Evolutionary conservation across 1,284 basidiomycete genomes (phyloP).

Genomic region (Ganoderma leucocontextum): DNA sequence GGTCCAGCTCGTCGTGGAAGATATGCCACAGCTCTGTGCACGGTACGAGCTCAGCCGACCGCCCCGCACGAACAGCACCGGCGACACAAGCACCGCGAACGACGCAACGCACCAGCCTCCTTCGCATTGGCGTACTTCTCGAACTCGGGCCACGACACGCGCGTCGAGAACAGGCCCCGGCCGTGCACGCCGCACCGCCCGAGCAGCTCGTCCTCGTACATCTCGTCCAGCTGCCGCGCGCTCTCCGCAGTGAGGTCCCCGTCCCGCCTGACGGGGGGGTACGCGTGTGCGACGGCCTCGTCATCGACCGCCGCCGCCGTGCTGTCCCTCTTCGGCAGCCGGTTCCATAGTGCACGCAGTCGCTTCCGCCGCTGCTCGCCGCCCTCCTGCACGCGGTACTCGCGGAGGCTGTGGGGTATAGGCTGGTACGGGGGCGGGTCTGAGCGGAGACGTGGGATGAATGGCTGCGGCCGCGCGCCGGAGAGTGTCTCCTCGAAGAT

Average conservation of each 20-base stretch:
- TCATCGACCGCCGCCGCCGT: conserved; percentile 33
- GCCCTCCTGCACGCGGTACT: conserved; percentile 73
- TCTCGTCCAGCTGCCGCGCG: conserved; percentile 70
- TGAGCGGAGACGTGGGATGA: conserved; percentile 65
- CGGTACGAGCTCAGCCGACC: conserved; percentile 29
- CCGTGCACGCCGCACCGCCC: conserved; percentile 63
- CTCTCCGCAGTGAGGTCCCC: conserved; percentile 67
- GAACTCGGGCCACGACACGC: conserved; percentile 83
- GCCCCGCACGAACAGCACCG: not conserved
- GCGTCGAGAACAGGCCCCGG: conserved; percentile 52
- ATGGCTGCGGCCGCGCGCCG: conserved; percentile 61
- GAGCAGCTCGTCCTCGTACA: conserved; percentile 84
- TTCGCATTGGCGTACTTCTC: conserved; percentile 79
- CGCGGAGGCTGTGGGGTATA: conserved; percentile 58
- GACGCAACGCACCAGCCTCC: conserved; percentile 68
- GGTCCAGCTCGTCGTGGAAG: conserved; percentile 88
- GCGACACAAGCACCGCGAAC: conserved; percentile 28
- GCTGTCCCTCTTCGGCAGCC: conserved; percentile 51
- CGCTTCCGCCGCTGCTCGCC: conserved; percentile 63
- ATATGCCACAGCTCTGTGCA: conserved; percentile 83
- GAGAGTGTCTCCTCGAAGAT: conserved; percentile 59
- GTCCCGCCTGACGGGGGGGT: conserved; percentile 38
- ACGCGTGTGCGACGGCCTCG: conserved; percentile 40
- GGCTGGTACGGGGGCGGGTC: conserved; percentile 53
- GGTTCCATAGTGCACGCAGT: conserved; percentile 68